Percentiles rank a stretch among this genome's conserved stretches.
Evolutionary conservation across 352 stramenopile species (phyloP).

Genomic region (Phytophthora foliorum): DNA sequence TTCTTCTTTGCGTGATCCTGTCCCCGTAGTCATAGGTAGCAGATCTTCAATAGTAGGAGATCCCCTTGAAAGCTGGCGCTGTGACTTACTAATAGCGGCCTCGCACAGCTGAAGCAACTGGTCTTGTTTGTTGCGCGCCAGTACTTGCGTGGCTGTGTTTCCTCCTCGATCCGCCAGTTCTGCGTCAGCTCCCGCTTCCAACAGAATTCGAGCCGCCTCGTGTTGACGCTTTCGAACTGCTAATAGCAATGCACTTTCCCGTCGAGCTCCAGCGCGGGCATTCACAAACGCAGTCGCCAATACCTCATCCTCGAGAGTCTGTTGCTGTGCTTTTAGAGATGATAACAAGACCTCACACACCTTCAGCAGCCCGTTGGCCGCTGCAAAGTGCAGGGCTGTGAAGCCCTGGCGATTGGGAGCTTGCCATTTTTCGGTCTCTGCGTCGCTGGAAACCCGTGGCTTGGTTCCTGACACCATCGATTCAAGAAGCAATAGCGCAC

Average conservation of each 20-base stretch:
- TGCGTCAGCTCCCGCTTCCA: conserved; percentile 55
- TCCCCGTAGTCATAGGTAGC: not conserved
- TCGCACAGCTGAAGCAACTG: conserved; percentile 58
- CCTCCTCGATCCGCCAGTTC: conserved; percentile 56
- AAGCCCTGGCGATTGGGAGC: conserved; percentile 59
- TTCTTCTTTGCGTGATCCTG: conserved; percentile 29
- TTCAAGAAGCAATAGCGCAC: conserved; percentile 55
- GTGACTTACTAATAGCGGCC: conserved; percentile 26
- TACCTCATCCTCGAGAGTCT: conserved; percentile 47
- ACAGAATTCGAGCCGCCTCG: conserved; percentile 50
- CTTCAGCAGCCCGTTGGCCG: conserved; percentile 48
- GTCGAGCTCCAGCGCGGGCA: conserved; percentile 40
- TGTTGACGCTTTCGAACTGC: conserved; percentile 67
- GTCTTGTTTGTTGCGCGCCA: conserved; percentile 61
- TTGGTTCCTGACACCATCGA: conserved; percentile 14
- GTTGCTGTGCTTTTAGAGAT: conserved; percentile 40
- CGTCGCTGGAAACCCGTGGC: not conserved
- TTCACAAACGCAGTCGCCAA: conserved; percentile 45
- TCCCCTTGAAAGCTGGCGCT: conserved; percentile 12
- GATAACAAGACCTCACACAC: conserved; percentile 49
- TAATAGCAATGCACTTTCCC: conserved; percentile 73
- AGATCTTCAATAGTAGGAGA: conserved; percentile 27
- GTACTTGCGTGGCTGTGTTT: conserved; percentile 58
- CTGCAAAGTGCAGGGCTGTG: conserved; percentile 71
- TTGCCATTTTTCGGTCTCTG: conserved; percentile 46